phyloP scores from a whole-genome alignment of 2,329 filamentous ascomycete species.

The Microdochium trichocladiopsis region DNA sequence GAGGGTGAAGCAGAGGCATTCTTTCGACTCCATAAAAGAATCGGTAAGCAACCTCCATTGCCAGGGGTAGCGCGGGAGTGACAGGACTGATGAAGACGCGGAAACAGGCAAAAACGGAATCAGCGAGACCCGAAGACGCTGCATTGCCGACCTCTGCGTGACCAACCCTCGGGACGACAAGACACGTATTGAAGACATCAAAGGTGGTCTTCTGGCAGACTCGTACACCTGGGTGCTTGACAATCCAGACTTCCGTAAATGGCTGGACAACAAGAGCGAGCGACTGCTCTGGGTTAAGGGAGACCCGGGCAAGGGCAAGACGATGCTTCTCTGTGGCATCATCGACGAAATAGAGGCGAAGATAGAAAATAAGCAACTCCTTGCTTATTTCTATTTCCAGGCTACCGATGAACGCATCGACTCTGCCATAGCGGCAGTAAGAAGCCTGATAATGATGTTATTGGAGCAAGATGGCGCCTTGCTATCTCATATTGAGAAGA shows the following conservation, averaged over 20 bases:
- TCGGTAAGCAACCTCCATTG: neutral
- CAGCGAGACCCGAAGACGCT: conserved; percentile 5
- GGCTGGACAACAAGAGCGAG: conserved; percentile 9
- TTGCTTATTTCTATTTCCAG: conserved; percentile 25
- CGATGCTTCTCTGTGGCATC: conserved; percentile 31
- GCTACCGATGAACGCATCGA: conserved; percentile 16
- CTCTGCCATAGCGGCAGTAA: conserved; percentile 20
- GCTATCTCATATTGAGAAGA: conserved; percentile 20
- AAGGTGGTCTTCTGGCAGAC: conserved; percentile 23
- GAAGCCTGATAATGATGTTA: conserved; percentile 20
- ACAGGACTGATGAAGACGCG: neutral
- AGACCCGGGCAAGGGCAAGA: conserved; percentile 34
- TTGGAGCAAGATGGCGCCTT: conserved; percentile 19
- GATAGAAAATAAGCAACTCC: neutral
- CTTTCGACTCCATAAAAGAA: conserved; percentile 4
- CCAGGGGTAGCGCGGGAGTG: neutral
- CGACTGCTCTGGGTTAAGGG: conserved; percentile 29
- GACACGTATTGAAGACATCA: conserved; percentile 22
- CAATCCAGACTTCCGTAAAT: conserved; percentile 13
- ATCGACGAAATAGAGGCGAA: conserved; percentile 20
- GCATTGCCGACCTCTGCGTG: conserved; percentile 11
- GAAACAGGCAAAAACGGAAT: neutral
- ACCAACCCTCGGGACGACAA: conserved; percentile 27
- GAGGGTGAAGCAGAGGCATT: conserved; percentile 6
- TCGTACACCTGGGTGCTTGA: conserved; percentile 28